Evolutionary conservation across 345 rosid genomes (phyloP).

Genomic region (Anastatica hierochuntica): DNA sequence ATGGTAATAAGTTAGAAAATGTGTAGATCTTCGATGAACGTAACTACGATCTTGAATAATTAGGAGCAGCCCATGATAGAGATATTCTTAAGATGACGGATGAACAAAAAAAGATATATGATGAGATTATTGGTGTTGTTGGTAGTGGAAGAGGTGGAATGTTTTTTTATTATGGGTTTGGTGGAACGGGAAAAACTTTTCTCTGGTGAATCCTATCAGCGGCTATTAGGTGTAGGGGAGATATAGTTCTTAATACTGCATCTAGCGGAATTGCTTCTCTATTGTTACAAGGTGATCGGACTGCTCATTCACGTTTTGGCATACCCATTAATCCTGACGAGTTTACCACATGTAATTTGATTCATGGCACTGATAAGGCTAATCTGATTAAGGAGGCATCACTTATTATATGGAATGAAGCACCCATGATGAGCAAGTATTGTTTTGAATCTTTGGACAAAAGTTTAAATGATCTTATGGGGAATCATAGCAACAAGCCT

Average conservation of each 20-base stretch:
- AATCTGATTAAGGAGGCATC: not conserved
- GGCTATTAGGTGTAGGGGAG: not conserved
- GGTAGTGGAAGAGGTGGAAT: fast-evolving
- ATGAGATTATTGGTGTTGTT: not conserved
- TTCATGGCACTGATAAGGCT: not conserved
- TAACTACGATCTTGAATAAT: too few species aligned
- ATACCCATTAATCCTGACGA: not conserved
- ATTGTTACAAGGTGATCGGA: not conserved
- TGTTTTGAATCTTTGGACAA: too few species aligned
- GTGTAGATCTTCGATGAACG: too few species aligned
- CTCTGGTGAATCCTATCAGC: not conserved
- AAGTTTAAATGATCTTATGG: too few species aligned
- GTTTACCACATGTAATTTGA: not conserved
- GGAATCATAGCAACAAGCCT: not conserved
- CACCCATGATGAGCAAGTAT: not conserved
- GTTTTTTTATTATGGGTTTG: not conserved
- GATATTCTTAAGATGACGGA: too few species aligned
- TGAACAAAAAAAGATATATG: not conserved
- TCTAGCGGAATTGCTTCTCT: not conserved
- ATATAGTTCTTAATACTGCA: not conserved
- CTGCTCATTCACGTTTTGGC: not conserved
- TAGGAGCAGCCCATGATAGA: too few species aligned
- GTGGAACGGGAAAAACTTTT: not conserved
- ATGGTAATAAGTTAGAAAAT: too few species aligned
- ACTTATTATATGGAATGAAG: not conserved